phyloP scores from a whole-genome alignment of 1,139 yeast genomes.

The Debaryomyces psychrophilus region DNA sequence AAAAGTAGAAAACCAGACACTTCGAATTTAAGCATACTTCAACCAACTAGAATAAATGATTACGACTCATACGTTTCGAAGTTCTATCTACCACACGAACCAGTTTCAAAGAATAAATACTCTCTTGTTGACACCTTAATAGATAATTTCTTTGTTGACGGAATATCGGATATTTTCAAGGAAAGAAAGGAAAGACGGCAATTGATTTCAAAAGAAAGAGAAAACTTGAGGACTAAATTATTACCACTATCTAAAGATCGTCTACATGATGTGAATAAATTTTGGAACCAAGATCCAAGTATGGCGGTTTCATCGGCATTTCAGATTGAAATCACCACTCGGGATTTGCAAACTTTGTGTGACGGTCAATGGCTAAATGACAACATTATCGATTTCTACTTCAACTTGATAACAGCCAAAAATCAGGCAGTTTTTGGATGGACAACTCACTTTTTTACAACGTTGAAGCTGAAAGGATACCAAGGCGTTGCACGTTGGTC shows the following conservation, averaged over 20 bases:
- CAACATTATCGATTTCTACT: slow-evolving; percentile 81
- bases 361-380: slow-evolving; percentile 89
- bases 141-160: slow-evolving; percentile 21
- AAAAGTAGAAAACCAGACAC: not conserved
- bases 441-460: slow-evolving; percentile 86
- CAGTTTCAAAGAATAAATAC: slow-evolving; percentile 19
- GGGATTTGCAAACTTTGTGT: slow-evolving; percentile 71
- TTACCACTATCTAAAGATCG: slow-evolving; percentile 22
- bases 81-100: slow-evolving; percentile 21
- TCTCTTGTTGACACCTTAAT: slow-evolving; percentile 22
- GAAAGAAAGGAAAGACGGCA: slow-evolving; percentile 13
- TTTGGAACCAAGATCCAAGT: slow-evolving; percentile 27
- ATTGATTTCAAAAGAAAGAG: slow-evolving; percentile 19
- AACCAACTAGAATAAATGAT: slow-evolving; percentile 4
- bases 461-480: slow-evolving; percentile 72
- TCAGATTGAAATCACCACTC: slow-evolving; percentile 60
- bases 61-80: slow-evolving; percentile 23
- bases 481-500: slow-evolving; percentile 89
- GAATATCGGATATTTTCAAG: slow-evolving; percentile 18
- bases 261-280: slow-evolving; percentile 23
- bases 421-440: slow-evolving; percentile 62
- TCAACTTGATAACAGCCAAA: slow-evolving; percentile 55
- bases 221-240: slow-evolving; percentile 16
- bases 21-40: not conserved
- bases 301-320: slow-evolving; percentile 31